phyloP scores from a whole-genome alignment of 2,329 filamentous ascomycete species.

The Colletotrichum tropicale region DNA sequence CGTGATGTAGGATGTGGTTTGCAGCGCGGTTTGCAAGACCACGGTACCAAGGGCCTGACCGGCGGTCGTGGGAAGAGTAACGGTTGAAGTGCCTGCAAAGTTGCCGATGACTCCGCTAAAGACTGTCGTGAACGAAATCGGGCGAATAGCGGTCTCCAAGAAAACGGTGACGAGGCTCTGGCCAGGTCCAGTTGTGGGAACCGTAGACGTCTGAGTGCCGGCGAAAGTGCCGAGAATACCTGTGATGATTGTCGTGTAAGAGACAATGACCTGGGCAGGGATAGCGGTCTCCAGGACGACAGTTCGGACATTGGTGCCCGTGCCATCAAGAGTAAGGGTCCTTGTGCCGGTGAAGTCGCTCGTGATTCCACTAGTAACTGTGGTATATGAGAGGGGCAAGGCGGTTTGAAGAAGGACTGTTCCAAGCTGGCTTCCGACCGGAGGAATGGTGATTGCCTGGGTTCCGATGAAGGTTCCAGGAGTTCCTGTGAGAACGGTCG shows the following conservation, averaged over 20 bases:
- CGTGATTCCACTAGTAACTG: not conserved
- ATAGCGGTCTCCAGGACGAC: not conserved
- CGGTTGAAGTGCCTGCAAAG: not conserved
- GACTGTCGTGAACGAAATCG: not conserved
- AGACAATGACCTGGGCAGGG: not conserved
- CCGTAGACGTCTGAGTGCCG: not conserved
- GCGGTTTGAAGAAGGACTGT: constrained; percentile 5
- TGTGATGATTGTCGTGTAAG: constrained; percentile 1
- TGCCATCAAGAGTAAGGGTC: not conserved
- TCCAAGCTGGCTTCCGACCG: not conserved
- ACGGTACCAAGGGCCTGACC: not conserved
- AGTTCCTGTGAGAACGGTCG: not conserved
- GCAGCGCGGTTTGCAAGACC: not conserved
- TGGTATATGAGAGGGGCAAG: not conserved
- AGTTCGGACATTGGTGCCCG: not conserved
- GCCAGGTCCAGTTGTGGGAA: not conserved
- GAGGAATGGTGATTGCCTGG: not conserved
- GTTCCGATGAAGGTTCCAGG: not conserved
- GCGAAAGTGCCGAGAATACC: not conserved
- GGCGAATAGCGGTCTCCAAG: not conserved
- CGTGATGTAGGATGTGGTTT: not conserved
- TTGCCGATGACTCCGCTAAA: not conserved
- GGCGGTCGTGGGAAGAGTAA: not conserved
- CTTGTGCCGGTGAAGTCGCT: not conserved
- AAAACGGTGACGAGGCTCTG: constrained; percentile 1